These are phyloP conservation scores for Trametes cingulata DNA, from an alignment of 768 basidiomycete genomes.

Conservation along the genomic window DNA sequence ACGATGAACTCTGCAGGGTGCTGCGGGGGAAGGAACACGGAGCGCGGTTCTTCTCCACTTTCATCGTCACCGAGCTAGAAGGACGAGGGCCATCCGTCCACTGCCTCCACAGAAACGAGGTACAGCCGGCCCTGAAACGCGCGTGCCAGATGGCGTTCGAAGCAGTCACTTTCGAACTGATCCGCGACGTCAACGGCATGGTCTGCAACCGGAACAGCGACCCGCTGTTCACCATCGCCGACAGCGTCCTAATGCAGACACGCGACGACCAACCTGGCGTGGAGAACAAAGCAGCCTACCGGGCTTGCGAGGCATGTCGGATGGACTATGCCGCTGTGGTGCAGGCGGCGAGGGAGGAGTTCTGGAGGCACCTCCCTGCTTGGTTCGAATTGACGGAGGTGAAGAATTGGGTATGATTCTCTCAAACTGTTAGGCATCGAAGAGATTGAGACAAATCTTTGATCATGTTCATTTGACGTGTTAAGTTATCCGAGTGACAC, in stretches of 20 bases:
- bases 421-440: too few relatives aligned
- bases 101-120: constrained; percentile 53
- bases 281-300: constrained; percentile 44
- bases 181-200: constrained; percentile 72
- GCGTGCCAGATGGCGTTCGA: constrained; percentile 74
- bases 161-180: constrained; percentile 70
- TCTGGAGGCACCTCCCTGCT: constrained; percentile 62
- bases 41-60: constrained; percentile 74
- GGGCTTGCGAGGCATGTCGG: constrained; percentile 66
- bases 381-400: constrained; percentile 63
- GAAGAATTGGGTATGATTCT: constrained; percentile 36
- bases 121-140: constrained; percentile 46
- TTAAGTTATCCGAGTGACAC: too few relatives aligned
- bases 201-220: constrained; percentile 66
- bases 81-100: constrained; percentile 47
- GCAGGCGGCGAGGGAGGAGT: constrained; percentile 57
- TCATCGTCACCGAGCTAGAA: constrained; percentile 74
- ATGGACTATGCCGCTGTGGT: constrained; percentile 62
- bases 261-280: constrained; percentile 46
- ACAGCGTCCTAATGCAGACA: constrained; percentile 66
- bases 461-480: too few relatives aligned
- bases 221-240: constrained; percentile 68
- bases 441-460: too few relatives aligned
- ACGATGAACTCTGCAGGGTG: constrained; percentile 57
- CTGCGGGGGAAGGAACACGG: constrained; percentile 72